A percentile compares a stretch with the other conserved stretches of the same genome.
Evolutionary conservation across 2,329 filamentous ascomycete genomes (phyloP).

Genomic region (Teratosphaeria nubilosa): DNA sequence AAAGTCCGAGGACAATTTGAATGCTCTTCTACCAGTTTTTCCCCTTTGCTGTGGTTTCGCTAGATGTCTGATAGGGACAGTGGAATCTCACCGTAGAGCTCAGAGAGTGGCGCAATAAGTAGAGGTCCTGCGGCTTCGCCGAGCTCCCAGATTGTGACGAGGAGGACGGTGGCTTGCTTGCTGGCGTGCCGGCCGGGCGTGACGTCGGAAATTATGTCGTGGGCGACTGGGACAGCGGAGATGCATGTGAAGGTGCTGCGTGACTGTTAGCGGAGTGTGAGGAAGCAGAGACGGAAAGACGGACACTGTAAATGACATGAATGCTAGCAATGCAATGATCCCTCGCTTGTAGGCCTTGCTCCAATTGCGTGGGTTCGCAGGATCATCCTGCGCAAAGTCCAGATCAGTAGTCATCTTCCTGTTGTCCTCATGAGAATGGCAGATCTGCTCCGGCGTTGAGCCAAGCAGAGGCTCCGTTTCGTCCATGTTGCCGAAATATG

Average conservation of each 20-base stretch:
- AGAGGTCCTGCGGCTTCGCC: slow-evolving; percentile 39
- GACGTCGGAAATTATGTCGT: slow-evolving; percentile 17
- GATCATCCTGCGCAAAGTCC: slow-evolving; percentile 22
- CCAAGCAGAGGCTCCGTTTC: not conserved
- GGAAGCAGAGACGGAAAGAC: not conserved
- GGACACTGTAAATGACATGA: slow-evolving; percentile 49
- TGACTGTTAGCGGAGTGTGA: slow-evolving; percentile 1
- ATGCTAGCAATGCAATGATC: slow-evolving; percentile 43
- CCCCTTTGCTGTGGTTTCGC: too few species aligned
- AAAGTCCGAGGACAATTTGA: too few species aligned
- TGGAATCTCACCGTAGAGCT: slow-evolving; percentile 28
- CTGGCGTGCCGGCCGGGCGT: slow-evolving; percentile 11
- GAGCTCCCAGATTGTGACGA: slow-evolving; percentile 41
- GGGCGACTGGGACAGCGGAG: slow-evolving; percentile 20
- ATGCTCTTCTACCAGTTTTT: too few species aligned
- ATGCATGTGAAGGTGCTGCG: slow-evolving; percentile 24
- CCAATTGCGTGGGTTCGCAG: slow-evolving; percentile 47
- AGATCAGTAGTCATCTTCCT: not conserved
- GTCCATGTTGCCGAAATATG: not conserved
- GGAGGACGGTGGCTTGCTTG: slow-evolving; percentile 6
- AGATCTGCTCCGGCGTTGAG: not conserved
- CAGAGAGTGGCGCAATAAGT: slow-evolving; percentile 36
- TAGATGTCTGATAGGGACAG: not conserved
- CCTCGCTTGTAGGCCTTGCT: slow-evolving; percentile 39
- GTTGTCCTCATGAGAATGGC: not conserved